These are phyloP conservation scores for Neofusicoccum cordaticola DNA, from an alignment of 2,329 filamentous ascomycete genomes.

Conservation along the genomic window DNA sequence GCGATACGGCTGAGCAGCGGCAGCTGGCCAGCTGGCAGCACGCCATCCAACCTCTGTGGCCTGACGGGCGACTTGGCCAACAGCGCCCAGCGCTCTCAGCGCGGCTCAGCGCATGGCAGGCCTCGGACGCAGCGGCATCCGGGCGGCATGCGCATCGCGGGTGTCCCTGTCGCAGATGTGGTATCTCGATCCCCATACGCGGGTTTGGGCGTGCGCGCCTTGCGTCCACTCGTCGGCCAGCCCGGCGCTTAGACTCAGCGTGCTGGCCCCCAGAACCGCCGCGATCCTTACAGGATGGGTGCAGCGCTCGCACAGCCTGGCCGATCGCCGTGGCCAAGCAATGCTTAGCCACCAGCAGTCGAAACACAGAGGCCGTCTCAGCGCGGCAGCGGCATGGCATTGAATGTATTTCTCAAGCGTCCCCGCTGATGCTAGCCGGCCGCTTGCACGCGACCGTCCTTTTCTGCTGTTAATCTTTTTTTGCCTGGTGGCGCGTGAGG, in stretches of 20 bases:
- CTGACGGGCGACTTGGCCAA: slow-evolving; percentile 6
- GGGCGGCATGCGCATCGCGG: background rate
- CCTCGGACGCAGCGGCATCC: slow-evolving; percentile 1
- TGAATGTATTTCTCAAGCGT: slow-evolving; percentile 6
- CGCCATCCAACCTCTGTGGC: background rate
- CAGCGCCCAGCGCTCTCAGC: slow-evolving; percentile 1
- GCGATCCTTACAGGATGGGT: no score
- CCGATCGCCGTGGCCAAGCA: slow-evolving; percentile 6
- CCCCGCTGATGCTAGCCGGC: slow-evolving; percentile 1
- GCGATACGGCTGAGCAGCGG: slow-evolving; percentile 3
- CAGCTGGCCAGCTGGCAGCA: slow-evolving; percentile 11
- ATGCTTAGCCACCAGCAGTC: slow-evolving; percentile 6
- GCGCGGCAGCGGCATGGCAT: background rate
- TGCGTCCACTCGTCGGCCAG: background rate
- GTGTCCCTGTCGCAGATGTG: slow-evolving; percentile 6
- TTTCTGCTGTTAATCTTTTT: slow-evolving; percentile 2
- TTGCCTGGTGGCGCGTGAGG: slow-evolving; percentile 7
- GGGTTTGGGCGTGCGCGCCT: background rate
- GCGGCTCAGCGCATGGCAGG: slow-evolving; percentile 6
- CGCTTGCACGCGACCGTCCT: background rate
- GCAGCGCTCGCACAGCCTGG: slow-evolving; percentile 4
- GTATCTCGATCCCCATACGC: background rate
- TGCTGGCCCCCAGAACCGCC: background rate
- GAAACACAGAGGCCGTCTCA: slow-evolving; percentile 5
- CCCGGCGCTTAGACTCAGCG: slow-evolving; percentile 3